phyloP scores from a whole-genome alignment of 2,329 filamentous ascomycete genomes.

The Monosporascus sp. region DNA sequence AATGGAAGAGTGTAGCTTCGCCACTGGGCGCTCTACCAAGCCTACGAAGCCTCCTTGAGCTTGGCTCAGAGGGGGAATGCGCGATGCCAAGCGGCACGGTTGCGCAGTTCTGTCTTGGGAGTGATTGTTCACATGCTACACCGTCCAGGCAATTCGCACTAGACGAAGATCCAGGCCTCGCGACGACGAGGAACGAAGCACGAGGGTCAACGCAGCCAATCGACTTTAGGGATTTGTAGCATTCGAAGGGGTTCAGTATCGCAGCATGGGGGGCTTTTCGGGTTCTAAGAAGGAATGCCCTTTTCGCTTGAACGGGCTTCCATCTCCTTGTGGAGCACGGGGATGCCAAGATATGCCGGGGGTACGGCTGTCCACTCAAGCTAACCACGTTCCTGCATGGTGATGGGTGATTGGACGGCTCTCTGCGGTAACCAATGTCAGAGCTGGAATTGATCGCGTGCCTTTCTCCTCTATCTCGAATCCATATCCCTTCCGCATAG shows the following conservation, averaged over 20 bases:
- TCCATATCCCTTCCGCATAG: neutral
- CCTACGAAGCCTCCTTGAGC: no score
- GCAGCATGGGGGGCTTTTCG: neutral
- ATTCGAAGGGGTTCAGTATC: neutral
- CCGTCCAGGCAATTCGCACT: no score
- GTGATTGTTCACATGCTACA: no score
- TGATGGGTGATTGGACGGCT: conserved; percentile 10
- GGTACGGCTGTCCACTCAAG: conserved; percentile 22
- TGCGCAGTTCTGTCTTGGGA: no score
- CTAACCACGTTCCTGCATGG: conserved; percentile 13
- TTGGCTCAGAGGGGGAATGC: no score
- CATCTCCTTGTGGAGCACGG: neutral
- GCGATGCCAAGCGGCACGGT: no score
- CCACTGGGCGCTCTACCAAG: no score
- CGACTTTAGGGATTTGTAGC: neutral
- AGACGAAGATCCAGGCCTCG: neutral
- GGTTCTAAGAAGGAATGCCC: neutral
- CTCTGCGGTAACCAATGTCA: conserved; percentile 19
- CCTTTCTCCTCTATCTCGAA: conserved; percentile 13
- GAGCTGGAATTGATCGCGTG: conserved; percentile 26
- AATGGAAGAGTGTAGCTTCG: no score
- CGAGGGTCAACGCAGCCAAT: neutral
- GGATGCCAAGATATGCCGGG: neutral
- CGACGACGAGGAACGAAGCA: neutral
- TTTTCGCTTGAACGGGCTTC: neutral